A percentile compares a stretch with the other conserved stretches of the same genome.
Evolutionary conservation across 106 monocot genomes (phyloP).

Genomic region (Phalaenopsis equestris): DNA sequence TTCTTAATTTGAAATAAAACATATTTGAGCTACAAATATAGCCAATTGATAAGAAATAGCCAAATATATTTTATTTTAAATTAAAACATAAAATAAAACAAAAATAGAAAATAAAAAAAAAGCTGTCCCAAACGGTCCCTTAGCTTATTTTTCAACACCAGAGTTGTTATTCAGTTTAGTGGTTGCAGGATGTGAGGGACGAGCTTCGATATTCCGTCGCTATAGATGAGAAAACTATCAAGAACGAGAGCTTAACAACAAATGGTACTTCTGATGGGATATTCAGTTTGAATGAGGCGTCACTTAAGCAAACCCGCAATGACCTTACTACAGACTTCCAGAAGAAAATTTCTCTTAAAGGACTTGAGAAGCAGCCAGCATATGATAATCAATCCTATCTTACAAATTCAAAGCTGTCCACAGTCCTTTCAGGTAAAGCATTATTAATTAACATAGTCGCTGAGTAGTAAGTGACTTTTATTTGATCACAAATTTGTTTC

Average conservation of each 20-base stretch:
- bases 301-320: background rate
- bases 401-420: constrained; percentile 14
- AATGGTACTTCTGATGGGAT: constrained; percentile 11
- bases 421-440: constrained; percentile 39
- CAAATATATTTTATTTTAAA: no score
- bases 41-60: no score
- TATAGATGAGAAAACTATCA: constrained; percentile 48
- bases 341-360: constrained; percentile 66
- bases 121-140: no score
- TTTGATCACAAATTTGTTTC: no score
- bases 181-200: constrained; percentile 79
- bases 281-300: constrained; percentile 3
- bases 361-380: constrained; percentile 11
- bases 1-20: no score
- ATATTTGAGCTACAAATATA: no score
- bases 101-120: no score
- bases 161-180: constrained; percentile 10
- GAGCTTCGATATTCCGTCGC: constrained; percentile 68
- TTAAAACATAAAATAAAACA: no score
- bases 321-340: constrained; percentile 59
- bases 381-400: constrained; percentile 3
- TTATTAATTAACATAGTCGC: background rate
- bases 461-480: no score
- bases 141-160: constrained; percentile 3
- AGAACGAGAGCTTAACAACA: constrained; percentile 42